A percentile compares a stretch with the other conserved stretches of the same genome.
Conservation (phyloP, 331 rosid genomes). For the Rhamnella rubrinervis region DNA sequence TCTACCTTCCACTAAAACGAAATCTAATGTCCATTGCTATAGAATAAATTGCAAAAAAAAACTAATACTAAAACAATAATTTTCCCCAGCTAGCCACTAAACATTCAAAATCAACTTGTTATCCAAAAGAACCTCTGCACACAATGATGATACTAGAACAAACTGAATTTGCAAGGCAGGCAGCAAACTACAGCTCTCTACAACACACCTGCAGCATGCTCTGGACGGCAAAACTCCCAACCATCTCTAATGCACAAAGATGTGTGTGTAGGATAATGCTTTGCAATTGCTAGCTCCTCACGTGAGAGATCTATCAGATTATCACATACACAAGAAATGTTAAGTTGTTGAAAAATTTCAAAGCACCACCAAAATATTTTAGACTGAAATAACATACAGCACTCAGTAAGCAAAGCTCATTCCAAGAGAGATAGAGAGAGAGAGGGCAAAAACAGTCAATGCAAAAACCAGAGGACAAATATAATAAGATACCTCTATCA, state of each 20-base stretch:
- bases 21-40: no score
- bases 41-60: no score
- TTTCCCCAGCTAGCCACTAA: no score
- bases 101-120: no score
- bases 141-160: constrained; percentile 2
- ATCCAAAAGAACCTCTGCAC: not conserved
- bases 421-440: not conserved
- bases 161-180: constrained; percentile 11
- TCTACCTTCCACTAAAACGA: no score
- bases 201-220: constrained; percentile 59
- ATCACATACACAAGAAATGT: constrained; percentile 20
- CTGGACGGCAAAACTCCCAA: constrained; percentile 90
- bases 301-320: constrained; percentile 69
- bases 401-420: constrained; percentile 3
- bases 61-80: no score
- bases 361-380: not conserved
- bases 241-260: constrained; percentile 92
- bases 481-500: constrained; percentile 71
- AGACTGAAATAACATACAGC: not conserved
- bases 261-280: constrained; percentile 80
- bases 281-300: constrained; percentile 70
- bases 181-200: not conserved
- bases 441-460: not conserved
- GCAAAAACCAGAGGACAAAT: constrained; percentile 20
- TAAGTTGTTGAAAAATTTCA: not conserved